Evolutionary conservation across 129 eudicot genomes (phyloP).

Genomic region (Saussurea involucrata): DNA sequence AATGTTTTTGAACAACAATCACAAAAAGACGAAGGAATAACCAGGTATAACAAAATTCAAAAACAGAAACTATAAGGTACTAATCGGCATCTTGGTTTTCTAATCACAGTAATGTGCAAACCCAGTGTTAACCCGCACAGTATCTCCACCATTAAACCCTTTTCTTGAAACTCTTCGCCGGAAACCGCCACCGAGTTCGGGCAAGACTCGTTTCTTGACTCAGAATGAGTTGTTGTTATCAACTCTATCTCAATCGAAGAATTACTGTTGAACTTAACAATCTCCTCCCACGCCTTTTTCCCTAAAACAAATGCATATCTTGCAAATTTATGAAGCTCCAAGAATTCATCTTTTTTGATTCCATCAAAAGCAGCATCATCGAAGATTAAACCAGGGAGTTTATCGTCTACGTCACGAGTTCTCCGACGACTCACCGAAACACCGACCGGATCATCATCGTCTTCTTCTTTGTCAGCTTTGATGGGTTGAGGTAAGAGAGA

Average conservation of each 20-base stretch:
- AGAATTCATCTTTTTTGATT: conserved; percentile 29
- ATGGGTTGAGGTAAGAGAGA: conserved; percentile 17
- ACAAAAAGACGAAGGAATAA: no score
- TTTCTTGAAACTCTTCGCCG: conserved; percentile 21
- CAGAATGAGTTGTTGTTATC: background rate
- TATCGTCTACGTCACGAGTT: conserved; percentile 20
- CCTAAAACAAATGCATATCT: conserved; percentile 43
- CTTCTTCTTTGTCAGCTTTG: background rate
- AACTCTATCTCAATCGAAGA: conserved; percentile 7
- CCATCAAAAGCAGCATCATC: conserved; percentile 32
- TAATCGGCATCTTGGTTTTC: conserved; percentile 38
- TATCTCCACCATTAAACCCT: conserved; percentile 28
- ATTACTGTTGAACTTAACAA: background rate
- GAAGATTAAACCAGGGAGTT: conserved; percentile 36
- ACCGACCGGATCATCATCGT: background rate
- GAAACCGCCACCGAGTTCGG: conserved; percentile 36
- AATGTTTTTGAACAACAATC: no score
- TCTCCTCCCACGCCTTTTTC: conserved; percentile 36
- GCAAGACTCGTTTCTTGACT: conserved; percentile 22
- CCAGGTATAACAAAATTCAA: no score
- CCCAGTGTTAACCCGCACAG: conserved; percentile 64
- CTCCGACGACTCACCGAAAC: background rate
- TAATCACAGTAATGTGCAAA: conserved; percentile 52
- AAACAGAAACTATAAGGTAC: no score
- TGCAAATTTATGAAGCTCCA: conserved; percentile 32